Evolutionary conservation across 2,329 filamentous ascomycete genomes (phyloP).

Genomic region (Ophiocordyceps unilateralis): DNA sequence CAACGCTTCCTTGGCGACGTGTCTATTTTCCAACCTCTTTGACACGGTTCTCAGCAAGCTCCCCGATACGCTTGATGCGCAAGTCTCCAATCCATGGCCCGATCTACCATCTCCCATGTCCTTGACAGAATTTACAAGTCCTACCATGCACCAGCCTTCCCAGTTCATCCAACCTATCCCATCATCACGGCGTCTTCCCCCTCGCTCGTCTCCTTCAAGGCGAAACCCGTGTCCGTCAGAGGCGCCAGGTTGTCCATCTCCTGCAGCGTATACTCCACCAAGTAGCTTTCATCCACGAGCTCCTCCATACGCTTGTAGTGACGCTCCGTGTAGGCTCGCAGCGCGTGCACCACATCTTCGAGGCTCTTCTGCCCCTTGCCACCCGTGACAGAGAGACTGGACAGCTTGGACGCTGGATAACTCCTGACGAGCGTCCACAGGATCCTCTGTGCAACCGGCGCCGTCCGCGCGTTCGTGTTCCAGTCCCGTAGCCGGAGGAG

Average conservation of each 20-base stretch:
- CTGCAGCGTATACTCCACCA: slow-evolving; percentile 81
- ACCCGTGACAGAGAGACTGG: slow-evolving; percentile 46
- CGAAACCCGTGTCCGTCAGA: slow-evolving; percentile 6
- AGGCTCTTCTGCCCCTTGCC: slow-evolving; percentile 45
- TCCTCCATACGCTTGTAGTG: slow-evolving; percentile 86
- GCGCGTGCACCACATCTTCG: slow-evolving; percentile 71
- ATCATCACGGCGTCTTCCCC: slow-evolving; percentile 7
- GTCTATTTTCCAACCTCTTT: no score
- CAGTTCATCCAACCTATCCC: neutral
- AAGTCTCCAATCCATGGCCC: no score
- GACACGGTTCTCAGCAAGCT: no score
- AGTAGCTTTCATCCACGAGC: slow-evolving; percentile 80
- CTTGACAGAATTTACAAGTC: no score
- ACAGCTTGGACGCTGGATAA: slow-evolving; percentile 64
- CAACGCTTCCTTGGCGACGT: no score
- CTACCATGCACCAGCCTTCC: no score
- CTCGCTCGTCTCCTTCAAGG: slow-evolving; percentile 8
- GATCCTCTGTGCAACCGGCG: slow-evolving; percentile 70
- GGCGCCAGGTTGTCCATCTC: slow-evolving; percentile 71
- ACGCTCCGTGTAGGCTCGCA: slow-evolving; percentile 79
- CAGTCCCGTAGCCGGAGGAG: slow-evolving; percentile 77
- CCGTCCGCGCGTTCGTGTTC: slow-evolving; percentile 89
- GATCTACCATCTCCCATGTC: no score
- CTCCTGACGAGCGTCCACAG: slow-evolving; percentile 63
- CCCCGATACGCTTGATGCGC: no score